phyloP scores from a whole-genome alignment of 2,329 filamentous ascomycete genomes.

The Paecilomyces niveus region DNA sequence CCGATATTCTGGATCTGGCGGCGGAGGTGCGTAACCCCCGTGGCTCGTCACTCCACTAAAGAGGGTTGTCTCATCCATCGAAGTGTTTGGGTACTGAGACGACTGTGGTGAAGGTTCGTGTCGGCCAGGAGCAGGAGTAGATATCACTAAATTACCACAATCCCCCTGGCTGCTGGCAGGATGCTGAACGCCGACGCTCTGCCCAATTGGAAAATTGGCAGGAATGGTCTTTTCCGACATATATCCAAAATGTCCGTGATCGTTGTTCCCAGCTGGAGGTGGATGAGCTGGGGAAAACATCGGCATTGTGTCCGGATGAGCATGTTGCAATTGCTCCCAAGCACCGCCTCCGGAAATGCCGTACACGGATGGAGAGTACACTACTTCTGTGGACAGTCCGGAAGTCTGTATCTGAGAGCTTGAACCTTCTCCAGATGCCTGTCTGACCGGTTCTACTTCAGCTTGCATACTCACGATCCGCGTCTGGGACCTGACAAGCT shows the following conservation, averaged over 20 bases:
- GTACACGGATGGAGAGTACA: neutral
- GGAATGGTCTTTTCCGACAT: neutral
- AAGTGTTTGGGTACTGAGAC: neutral
- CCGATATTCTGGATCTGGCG: constrained; percentile 14
- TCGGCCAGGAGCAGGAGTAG: neutral
- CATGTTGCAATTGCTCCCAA: constrained; percentile 2
- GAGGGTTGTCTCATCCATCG: neutral
- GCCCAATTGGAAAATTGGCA: neutral
- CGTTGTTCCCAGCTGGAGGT: neutral
- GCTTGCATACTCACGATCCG: constrained; percentile 8
- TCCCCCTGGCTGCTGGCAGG: neutral
- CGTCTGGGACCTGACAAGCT: constrained; percentile 2
- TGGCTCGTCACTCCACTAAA: constrained; percentile 11
- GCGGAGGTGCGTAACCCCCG: constrained; percentile 18
- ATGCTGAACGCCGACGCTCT: neutral
- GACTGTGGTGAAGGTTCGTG: neutral
- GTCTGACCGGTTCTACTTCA: neutral
- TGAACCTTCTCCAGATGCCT: neutral
- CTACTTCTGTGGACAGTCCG: neutral
- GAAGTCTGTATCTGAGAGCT: neutral
- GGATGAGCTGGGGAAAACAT: neutral
- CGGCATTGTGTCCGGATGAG: constrained; percentile 2
- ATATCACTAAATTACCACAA: neutral
- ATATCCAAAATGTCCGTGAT: neutral
- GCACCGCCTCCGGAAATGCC: neutral